phyloP scores from a whole-genome alignment of 441 rosid species.

The Populus hybrid region DNA sequence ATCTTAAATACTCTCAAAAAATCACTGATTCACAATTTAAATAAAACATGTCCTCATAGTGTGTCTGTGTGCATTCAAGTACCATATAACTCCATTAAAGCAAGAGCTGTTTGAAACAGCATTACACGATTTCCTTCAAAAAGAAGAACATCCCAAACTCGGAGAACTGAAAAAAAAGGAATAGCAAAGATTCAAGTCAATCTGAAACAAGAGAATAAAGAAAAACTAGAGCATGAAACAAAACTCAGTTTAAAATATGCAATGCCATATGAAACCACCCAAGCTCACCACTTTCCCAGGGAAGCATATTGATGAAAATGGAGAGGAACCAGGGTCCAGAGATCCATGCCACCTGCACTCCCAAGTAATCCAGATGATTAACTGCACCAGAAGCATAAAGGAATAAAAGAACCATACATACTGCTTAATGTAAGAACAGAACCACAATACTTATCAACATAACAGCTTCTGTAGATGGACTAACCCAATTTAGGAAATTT shows the following conservation, averaged over 20 bases:
- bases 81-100: conserved; percentile 98
- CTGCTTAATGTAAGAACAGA: conserved; percentile 19
- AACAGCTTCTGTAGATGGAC: conserved; percentile 26
- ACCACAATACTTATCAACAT: conserved; percentile 14
- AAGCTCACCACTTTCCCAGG: conserved; percentile 99
- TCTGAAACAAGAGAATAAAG: conserved; percentile 5
- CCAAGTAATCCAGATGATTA: conserved; percentile 97
- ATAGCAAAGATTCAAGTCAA: conserved; percentile 14
- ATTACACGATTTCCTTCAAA: conserved; percentile 97
- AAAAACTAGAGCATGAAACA: conserved; percentile 9
- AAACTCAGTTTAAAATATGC: not conserved
- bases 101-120: conserved; percentile 94
- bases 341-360: conserved; percentile 99
- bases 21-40: conserved; percentile 4
- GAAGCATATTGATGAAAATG: conserved; percentile 98
- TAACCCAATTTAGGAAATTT: conserved; percentile 95
- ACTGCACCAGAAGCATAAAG: conserved; percentile 68
- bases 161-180: conserved; percentile 64
- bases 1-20: not conserved
- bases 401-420: conserved; percentile 33
- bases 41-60: conserved; percentile 11
- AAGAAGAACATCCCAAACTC: conserved; percentile 97
- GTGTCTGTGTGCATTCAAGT: conserved; percentile 26
- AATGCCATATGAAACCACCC: conserved; percentile 25
- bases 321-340: conserved; percentile 99